Conservation (phyloP, 208 protist species). For the Dictyostelium gargantuum region DNA sequence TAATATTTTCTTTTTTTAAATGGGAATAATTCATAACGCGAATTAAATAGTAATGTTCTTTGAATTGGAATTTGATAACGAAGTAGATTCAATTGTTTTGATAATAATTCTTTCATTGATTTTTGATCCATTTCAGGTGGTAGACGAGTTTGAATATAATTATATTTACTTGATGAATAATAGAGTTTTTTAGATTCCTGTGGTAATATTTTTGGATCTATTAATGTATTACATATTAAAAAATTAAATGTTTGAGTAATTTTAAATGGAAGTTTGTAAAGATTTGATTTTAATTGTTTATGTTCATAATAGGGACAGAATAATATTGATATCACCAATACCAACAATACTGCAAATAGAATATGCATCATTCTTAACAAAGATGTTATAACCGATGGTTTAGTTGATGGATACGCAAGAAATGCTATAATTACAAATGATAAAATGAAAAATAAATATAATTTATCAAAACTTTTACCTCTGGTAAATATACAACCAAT, state of each 20-base stretch:
- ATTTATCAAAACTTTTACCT: neutral
- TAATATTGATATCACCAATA: neutral
- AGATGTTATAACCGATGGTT: neutral
- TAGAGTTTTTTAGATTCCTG: neutral
- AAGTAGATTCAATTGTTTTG: neutral
- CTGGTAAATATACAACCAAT: neutral
- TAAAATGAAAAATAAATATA: neutral
- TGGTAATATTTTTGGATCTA: neutral
- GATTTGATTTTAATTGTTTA: neutral
- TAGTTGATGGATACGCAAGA: neutral
- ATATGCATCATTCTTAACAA: conserved; percentile 27
- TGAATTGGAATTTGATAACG: neutral
- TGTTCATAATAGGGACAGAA: conserved; percentile 1
- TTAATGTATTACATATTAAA: neutral
- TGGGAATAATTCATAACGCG: neutral
- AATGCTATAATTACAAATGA: neutral
- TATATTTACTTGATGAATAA: neutral
- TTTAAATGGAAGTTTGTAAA: neutral
- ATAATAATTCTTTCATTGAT: neutral
- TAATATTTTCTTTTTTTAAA: neutral
- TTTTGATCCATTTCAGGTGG: neutral
- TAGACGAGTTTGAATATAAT: neutral
- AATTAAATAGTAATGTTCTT: neutral
- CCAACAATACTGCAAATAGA: neutral
- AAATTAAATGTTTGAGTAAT: neutral